Evolutionary conservation across 192 early-diverging fungal species (phyloP), one percentile per base, ranked within the genome.

Genomic region (Linnemannia exigua): DNA sequence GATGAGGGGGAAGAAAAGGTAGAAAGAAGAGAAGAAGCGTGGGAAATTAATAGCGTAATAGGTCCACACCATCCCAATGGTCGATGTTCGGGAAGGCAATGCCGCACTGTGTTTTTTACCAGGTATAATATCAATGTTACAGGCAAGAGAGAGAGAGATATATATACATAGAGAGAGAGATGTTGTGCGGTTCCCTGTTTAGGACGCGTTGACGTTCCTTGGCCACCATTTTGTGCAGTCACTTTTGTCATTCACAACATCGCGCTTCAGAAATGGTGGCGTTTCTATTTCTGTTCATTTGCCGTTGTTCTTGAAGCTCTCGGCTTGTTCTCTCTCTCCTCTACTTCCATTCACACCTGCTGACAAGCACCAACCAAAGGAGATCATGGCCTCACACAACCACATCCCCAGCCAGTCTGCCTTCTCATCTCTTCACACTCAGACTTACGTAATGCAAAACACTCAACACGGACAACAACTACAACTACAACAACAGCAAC

Each of bases 251-350:
- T 54, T 25, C 58, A 58, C 58, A 63, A 31, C 58, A 28, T 61
- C 58, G 58, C 28, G 58, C 58, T 63, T 25, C 58, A 25, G 31
- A 63, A 63, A 63, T 63, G 58, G 58, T 63, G 58, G 58, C 58
- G 58, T 63, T 63, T 63, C 52, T 31, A 25, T 63, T 25, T 63
- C 12, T 63, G 22, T n/a, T 61, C 25, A n/a, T 28, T 28, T 8
- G 54, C 9, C 58, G 25, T 63, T 63, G 58, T 25, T 22, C 58
- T 63, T 51, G 4, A 19, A 51, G 5, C 28, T 31, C 12, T 63
- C 31, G 4, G 11, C 28, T 63, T 22, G 11, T 28, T 61, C 28
- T 15, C 28, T 31, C 31, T 14, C 58, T 15, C 58, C 58, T 15
- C 58, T 63, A 25, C 58, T 31, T 31, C 22, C n/a, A n/a, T 16